phyloP scores from a whole-genome alignment of 2,329 filamentous ascomycete species.

The Fusarium circinatum region DNA sequence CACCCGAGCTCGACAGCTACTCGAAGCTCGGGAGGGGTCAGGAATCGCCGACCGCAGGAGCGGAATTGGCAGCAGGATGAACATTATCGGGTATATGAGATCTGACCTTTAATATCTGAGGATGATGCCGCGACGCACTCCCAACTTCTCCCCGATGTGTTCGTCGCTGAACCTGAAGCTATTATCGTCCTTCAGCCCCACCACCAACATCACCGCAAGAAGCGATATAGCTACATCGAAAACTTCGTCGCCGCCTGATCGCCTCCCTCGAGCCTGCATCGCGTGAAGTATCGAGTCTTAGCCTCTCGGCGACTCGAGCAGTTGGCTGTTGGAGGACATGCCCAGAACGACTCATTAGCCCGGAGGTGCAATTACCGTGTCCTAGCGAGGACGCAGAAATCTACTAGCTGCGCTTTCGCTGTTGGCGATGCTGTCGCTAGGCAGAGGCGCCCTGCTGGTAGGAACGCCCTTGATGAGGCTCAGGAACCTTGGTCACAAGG shows the following conservation, averaged over 20 bases:
- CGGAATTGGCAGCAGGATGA: neutral
- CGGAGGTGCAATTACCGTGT: too few species aligned
- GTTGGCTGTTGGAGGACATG: too few species aligned
- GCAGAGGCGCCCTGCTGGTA: too few species aligned
- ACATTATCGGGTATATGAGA: fast-evolving
- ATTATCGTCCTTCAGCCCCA: neutral
- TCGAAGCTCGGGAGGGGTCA: neutral
- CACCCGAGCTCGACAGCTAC: neutral
- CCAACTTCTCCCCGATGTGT: neutral
- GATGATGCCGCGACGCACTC: neutral
- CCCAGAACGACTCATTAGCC: too few species aligned
- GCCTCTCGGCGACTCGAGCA: neutral
- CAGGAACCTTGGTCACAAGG: too few species aligned
- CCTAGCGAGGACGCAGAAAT: too few species aligned
- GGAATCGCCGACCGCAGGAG: neutral
- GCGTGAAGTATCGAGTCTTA: neutral
- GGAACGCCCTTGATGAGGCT: too few species aligned
- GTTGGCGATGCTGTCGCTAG: too few species aligned
- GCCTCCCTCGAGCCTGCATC: fast-evolving
- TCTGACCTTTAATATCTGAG: fast-evolving
- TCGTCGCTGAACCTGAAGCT: neutral
- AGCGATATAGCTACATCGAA: fast-evolving
- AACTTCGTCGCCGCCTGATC: neutral
- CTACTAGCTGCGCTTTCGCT: too few species aligned
- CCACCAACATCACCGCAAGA: fast-evolving